These are phyloP conservation scores for Dothistroma pini DNA, from an alignment of 2,329 filamentous ascomycete species.

Conservation along the genomic window DNA sequence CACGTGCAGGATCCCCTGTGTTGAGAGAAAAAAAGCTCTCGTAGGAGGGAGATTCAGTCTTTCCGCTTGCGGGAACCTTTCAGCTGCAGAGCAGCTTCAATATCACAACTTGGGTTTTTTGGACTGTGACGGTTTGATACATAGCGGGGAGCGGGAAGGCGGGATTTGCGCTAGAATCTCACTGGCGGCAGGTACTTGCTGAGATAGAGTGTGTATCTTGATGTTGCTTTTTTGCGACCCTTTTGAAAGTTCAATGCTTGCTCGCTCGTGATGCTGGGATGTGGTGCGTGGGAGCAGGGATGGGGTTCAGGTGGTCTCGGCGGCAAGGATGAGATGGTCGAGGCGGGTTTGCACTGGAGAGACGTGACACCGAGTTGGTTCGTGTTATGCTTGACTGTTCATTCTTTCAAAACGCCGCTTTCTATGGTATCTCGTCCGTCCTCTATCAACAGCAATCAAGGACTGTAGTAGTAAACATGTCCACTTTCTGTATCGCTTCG, in stretches of 20 bases:
- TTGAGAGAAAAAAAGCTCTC: not conserved
- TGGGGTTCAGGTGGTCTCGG: no score
- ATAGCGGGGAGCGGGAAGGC: no score
- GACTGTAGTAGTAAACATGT: not conserved
- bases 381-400: not conserved
- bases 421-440: conserved; percentile 1
- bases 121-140: no score
- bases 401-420: not conserved
- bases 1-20: not conserved
- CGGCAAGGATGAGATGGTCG: no score
- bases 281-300: not conserved
- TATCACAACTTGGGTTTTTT: not conserved
- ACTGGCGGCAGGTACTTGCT: no score
- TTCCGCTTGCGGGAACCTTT: not conserved
- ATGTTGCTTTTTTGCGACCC: no score
- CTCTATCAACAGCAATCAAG: not conserved
- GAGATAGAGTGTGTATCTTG: no score
- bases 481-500: not conserved
- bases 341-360: no score
- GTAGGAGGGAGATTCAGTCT: not conserved
- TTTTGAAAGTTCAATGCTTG: no score
- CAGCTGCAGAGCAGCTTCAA: not conserved
- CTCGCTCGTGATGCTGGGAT: not conserved
- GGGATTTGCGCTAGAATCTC: no score
- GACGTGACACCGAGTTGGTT: no score